phyloP scores from a whole-genome alignment of 192 early-diverging fungal genomes.

The Gamsiella multidivaricata region DNA sequence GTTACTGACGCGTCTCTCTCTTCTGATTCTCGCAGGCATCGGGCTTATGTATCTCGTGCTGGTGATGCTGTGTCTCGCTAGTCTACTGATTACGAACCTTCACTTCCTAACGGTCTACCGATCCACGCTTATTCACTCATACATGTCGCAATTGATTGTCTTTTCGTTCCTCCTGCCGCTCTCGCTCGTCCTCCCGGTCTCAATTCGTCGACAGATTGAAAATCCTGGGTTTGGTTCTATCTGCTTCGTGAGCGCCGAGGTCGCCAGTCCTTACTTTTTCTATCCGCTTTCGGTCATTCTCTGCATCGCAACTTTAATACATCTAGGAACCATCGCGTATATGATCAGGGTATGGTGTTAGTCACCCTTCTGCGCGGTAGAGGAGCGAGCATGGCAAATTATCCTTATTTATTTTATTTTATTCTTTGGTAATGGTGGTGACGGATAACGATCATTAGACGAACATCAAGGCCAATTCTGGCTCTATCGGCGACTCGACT shows the following conservation, averaged over 20 bases:
- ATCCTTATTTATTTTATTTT: neutral
- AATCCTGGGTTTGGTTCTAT: constrained; percentile 37
- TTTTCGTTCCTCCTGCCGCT: constrained; percentile 41
- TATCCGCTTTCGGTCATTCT: constrained; percentile 26
- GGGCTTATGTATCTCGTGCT: constrained; percentile 20
- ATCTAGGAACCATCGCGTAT: constrained; percentile 29
- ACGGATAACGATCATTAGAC: neutral
- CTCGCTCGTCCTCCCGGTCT: constrained; percentile 22
- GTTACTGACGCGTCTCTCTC: neutral
- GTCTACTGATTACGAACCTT: constrained; percentile 36
- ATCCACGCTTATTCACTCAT: constrained; percentile 4
- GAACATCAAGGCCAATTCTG: neutral
- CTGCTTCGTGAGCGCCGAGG: constrained; percentile 31
- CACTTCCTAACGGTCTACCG: constrained; percentile 35
- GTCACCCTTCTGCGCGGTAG: too few species aligned
- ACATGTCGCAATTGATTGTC: constrained; percentile 20
- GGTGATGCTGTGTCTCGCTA: constrained; percentile 26
- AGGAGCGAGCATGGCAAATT: neutral
- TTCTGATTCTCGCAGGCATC: constrained; percentile 11
- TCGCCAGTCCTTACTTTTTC: constrained; percentile 31
- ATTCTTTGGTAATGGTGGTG: too few species aligned
- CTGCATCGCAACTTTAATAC: constrained; percentile 23
- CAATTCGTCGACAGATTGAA: constrained; percentile 18
- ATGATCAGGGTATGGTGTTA: constrained; percentile 33
- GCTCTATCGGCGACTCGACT: constrained; percentile 7